phyloP scores from a whole-genome alignment of 805 yeast genomes.

The Candida chauliodis region DNA sequence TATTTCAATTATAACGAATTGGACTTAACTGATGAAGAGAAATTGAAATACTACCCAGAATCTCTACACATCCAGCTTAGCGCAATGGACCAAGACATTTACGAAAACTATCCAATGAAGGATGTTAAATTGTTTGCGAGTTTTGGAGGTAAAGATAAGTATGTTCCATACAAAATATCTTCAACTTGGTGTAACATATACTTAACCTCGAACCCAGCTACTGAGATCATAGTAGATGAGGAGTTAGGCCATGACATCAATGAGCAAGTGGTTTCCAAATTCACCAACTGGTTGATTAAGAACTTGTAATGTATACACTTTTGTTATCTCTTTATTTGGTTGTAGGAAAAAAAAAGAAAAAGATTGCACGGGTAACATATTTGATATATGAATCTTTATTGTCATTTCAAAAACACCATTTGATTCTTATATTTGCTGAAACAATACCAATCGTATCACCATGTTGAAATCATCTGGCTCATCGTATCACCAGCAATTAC shows the following conservation, averaged over 20 bases:
- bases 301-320: conserved; percentile 4
- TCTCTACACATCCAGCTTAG: conserved; percentile 29
- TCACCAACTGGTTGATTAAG: conserved; percentile 29
- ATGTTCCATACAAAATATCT: conserved; percentile 34
- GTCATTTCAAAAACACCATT: background rate
- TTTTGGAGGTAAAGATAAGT: conserved; percentile 32
- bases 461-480: conserved; percentile 11
- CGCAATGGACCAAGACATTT: conserved; percentile 25
- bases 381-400: background rate
- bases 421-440: background rate
- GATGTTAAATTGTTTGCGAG: conserved; percentile 33
- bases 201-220: conserved; percentile 19
- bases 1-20: conserved; percentile 33
- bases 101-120: conserved; percentile 30
- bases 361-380: conserved; percentile 5
- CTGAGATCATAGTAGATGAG: conserved; percentile 26
- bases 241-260: conserved; percentile 33
- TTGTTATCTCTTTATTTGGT: background rate
- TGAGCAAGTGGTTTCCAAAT: conserved; percentile 29
- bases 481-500: conserved; percentile 3
- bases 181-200: conserved; percentile 30
- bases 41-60: conserved; percentile 25
- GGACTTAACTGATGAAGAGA: conserved; percentile 24
- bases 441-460: background rate
- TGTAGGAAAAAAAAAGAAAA: background rate